These are phyloP conservation scores for Trifolium fragiferum DNA, from an alignment of 306 rosid genomes.

Conservation along the genomic window DNA sequence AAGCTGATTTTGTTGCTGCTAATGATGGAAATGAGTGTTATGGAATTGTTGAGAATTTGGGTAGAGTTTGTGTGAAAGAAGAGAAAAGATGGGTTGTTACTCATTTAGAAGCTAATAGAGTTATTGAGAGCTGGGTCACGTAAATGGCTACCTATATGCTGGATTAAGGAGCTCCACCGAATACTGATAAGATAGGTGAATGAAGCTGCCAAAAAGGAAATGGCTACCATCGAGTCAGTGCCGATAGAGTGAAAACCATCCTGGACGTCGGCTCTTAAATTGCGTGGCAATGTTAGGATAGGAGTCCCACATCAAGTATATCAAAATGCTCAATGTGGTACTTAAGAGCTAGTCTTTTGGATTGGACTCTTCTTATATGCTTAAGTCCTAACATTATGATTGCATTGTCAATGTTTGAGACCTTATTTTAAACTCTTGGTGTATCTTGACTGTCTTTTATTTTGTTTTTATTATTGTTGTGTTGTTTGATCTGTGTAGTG, in stretches of 20 bases:
- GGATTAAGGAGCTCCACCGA: too few relatives aligned
- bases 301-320: too few relatives aligned
- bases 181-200: too few relatives aligned
- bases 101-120: constrained; percentile 78
- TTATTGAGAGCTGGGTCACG: constrained; percentile 5
- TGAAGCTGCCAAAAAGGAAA: too few relatives aligned
- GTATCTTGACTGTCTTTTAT: not conserved
- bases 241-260: too few relatives aligned
- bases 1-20: constrained; percentile 78
- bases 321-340: too few relatives aligned
- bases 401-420: not conserved
- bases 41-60: constrained; percentile 59
- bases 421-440: not conserved
- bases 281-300: too few relatives aligned
- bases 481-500: constrained; percentile 10
- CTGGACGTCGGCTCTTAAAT: too few relatives aligned
- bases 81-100: constrained; percentile 69
- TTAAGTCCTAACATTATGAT: not conserved
- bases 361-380: too few relatives aligned
- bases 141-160: too few relatives aligned
- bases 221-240: too few relatives aligned
- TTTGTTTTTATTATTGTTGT: not conserved
- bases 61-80: constrained; percentile 42
- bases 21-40: constrained; percentile 70
- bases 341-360: too few relatives aligned